Evolutionary conservation across 2,329 filamentous ascomycete species (phyloP), one percentile per base, ranked within the genome.

Genomic region (Xylariaceae sp.): DNA sequence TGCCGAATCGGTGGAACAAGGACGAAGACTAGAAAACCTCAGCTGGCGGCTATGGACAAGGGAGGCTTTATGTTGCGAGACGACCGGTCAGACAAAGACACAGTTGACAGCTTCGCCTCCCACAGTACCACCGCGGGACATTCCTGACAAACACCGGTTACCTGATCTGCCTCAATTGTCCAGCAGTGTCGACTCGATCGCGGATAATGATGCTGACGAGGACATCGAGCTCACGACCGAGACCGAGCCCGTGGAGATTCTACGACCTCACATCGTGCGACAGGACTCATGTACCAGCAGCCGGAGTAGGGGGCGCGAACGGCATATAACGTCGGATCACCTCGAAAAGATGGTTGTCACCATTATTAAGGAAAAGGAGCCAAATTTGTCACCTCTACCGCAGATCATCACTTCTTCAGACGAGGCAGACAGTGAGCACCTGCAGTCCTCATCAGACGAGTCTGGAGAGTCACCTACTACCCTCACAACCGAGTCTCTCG

Each of bases 1-100:
- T 75, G 91, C 92, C 72, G 90, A 94, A 71, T 94, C 92, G 55
- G 88, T 97, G 73, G 90, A 96, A 73, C 89, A 97, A 75, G 94
- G 94, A 59, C 87, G 90, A 72, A 83, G 94, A 71, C 80, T 97
- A 72, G 94, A 97, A 74, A 97, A 99, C 77, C 80, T 99, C 64
- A 95, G 89, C 73, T 97, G 94, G 94, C 82, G 94, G 69, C 78
- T 97, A 62, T 97, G 92, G 93, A 95, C 91, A 69, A 84, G 92
- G 69, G 92, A 97, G 73, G 93, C 90, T 9, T 91, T 96, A 69
- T 96, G 92, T 76, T 92, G 88, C 75, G 88, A 90, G 63, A 82
- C 57, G n/a, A 53, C 82, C 45, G 79, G 82, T 60, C 79, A 81
- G 67, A 78, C 81, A 68, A 77, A 81, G 57, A 73, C 80, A 44